These are phyloP conservation scores for Chenopodium album DNA, from an alignment of 148 eudicot genomes.

Conservation along the genomic window DNA sequence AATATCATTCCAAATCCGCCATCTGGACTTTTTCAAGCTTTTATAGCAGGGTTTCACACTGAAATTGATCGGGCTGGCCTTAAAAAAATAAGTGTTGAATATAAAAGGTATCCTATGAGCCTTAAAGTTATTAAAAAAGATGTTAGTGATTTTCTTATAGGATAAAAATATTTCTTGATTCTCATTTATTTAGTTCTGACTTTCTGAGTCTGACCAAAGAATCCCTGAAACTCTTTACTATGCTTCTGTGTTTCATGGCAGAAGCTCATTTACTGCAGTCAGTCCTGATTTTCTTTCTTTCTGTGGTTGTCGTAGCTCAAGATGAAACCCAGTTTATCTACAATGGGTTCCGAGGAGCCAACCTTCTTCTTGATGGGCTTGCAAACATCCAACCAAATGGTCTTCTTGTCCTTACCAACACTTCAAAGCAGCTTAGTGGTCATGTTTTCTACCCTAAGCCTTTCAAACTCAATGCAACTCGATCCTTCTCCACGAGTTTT, in stretches of 20 bases:
- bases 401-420: constrained; percentile 30
- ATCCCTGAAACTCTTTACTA: neutral
- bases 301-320: constrained; percentile 11
- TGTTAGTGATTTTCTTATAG: neutral
- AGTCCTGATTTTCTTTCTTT: constrained; percentile 12
- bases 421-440: constrained; percentile 30
- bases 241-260: constrained; percentile 17
- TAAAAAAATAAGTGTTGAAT: neutral
- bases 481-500: constrained; percentile 28
- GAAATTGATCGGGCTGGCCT: neutral
- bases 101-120: neutral
- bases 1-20: neutral
- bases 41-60: neutral
- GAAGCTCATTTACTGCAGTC: neutral
- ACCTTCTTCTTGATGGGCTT: constrained; percentile 28
- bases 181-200: neutral
- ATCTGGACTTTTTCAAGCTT: neutral
- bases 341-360: constrained; percentile 32
- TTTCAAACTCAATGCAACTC: constrained; percentile 7
- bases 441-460: constrained; percentile 31
- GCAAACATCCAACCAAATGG: constrained; percentile 21
- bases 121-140: neutral
- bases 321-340: constrained; percentile 29
- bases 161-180: neutral
- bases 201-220: neutral